Evolutionary conservation across 345 rosid species (phyloP).

Genomic region (Camelina hispida): DNA sequence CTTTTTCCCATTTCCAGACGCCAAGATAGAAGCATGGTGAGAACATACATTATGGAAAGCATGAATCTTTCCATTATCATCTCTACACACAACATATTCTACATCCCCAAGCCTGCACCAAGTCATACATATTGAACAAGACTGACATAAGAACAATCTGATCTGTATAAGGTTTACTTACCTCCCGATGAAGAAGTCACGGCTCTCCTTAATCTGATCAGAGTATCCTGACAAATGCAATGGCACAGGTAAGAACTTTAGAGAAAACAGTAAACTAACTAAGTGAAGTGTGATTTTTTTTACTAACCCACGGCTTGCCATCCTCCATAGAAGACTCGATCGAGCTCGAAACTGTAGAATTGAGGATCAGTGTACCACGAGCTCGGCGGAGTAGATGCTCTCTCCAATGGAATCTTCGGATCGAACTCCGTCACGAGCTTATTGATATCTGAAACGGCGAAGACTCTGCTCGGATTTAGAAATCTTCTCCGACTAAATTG

Average conservation of each 20-base stretch:
- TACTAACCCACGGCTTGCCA: slow-evolving; percentile 83
- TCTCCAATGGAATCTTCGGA: slow-evolving; percentile 67
- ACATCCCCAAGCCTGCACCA: slow-evolving; percentile 73
- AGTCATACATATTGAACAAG: slow-evolving; percentile 4
- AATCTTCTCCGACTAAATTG: slow-evolving; percentile 12
- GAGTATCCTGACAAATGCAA: slow-evolving; percentile 54
- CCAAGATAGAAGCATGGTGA: slow-evolving; percentile 90
- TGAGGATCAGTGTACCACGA: slow-evolving; percentile 83
- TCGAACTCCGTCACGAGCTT: slow-evolving; percentile 58
- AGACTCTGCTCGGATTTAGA: slow-evolving; percentile 18
- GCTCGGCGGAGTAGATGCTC: slow-evolving; percentile 78
- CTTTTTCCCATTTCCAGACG: slow-evolving; percentile 70
- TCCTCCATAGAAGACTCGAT: slow-evolving; percentile 73
- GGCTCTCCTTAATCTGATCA: slow-evolving; percentile 71
- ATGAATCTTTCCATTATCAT: slow-evolving; percentile 62
- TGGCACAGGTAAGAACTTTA: not conserved
- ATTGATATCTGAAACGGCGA: slow-evolving; percentile 12
- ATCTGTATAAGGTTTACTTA: slow-evolving; percentile 15
- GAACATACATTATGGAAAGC: slow-evolving; percentile 95
- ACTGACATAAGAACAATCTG: not conserved
- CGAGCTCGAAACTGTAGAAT: slow-evolving; percentile 62
- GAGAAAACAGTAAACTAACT: slow-evolving; percentile 14
- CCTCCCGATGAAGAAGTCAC: slow-evolving; percentile 87
- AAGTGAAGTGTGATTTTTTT: not conserved
- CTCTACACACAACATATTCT: slow-evolving; percentile 79